Evolutionary conservation across 176 grass and related monocot species (phyloP).

Genomic region (Rhynchospora pubera): DNA sequence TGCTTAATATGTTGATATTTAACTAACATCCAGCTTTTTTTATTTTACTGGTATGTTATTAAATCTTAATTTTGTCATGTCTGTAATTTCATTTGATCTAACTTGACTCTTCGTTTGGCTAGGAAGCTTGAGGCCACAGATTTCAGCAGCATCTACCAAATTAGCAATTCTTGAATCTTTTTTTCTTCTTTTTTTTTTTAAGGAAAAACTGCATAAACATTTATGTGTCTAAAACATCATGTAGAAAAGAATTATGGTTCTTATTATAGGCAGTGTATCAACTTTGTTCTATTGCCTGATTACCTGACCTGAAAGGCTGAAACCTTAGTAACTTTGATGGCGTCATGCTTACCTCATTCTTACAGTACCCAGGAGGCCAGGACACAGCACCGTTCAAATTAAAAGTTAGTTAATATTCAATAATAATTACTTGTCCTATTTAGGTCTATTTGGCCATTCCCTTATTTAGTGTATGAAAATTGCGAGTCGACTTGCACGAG

Average conservation of each 20-base stretch:
- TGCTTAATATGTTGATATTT: not conserved
- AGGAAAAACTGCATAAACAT: too few species aligned
- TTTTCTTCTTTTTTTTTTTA: too few species aligned
- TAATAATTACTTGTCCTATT: not conserved
- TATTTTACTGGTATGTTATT: not conserved
- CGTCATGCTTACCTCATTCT: not conserved
- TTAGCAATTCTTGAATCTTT: too few species aligned
- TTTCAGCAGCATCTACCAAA: not conserved
- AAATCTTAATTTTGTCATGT: not conserved
- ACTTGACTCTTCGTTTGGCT: not conserved
- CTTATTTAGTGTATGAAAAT: not conserved
- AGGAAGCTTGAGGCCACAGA: not conserved
- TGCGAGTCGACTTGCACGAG: not conserved
- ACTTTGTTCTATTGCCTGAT: too few species aligned
- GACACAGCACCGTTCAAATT: not conserved
- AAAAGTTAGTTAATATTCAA: not conserved
- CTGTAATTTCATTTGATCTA: not conserved
- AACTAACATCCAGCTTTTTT: not conserved
- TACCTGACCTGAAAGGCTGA: not conserved
- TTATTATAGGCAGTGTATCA: too few species aligned
- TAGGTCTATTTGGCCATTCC: not conserved
- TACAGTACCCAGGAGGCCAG: not conserved
- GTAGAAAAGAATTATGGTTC: too few species aligned
- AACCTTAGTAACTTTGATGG: not conserved
- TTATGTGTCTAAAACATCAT: too few species aligned